phyloP scores from a whole-genome alignment of 495 filamentous ascomycete genomes.

The Hypoxylon cercidicola region DNA sequence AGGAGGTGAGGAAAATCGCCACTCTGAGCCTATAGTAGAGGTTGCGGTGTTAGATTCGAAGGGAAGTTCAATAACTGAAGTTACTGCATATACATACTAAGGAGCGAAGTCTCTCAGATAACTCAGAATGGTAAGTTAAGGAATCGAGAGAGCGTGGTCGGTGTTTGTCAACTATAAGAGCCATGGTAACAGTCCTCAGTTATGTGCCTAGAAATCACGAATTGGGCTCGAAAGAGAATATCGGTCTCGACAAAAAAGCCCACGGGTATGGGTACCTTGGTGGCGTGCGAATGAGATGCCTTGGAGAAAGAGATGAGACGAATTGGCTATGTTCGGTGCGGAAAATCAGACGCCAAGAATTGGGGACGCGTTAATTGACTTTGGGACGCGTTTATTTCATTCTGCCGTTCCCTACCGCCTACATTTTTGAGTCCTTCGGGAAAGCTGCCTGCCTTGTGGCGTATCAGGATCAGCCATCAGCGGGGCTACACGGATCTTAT shows the following conservation, averaged over 20 bases:
- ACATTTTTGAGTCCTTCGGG: constrained; percentile 9
- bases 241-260: not conserved
- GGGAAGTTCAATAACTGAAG: not conserved
- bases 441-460: not conserved
- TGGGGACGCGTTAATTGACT: constrained; percentile 44
- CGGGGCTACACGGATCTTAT: constrained; percentile 7
- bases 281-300: not conserved
- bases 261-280: constrained; percentile 8
- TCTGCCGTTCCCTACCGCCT: constrained; percentile 19
- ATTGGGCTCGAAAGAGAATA: not conserved
- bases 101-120: constrained; percentile 87
- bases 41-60: constrained; percentile 28
- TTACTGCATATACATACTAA: constrained; percentile 71
- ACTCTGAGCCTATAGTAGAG: constrained; percentile 79
- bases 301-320: not conserved
- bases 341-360: constrained; percentile 22
- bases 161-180: constrained; percentile 92
- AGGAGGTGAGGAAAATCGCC: constrained; percentile 97
- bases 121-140: constrained; percentile 86
- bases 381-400: constrained; percentile 37
- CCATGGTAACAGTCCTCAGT: constrained; percentile 50
- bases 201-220: not conserved
- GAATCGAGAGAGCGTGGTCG: constrained; percentile 88
- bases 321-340: not conserved
- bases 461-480: not conserved